These are phyloP conservation scores for Verticillium klebahnii DNA, from an alignment of 2,329 filamentous ascomycete genomes.

Conservation along the genomic window DNA sequence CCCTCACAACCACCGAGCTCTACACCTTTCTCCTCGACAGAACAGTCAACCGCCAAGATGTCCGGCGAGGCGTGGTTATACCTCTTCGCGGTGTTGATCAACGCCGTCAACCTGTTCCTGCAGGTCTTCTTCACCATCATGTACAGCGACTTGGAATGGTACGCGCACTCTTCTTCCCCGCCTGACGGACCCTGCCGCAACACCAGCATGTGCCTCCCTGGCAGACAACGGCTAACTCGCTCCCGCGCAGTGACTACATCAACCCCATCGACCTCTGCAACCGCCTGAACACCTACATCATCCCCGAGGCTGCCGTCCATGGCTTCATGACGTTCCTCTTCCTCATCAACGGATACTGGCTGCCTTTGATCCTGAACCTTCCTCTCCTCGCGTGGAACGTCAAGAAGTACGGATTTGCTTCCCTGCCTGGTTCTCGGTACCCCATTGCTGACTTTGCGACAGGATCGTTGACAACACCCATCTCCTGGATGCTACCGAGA, in stretches of 20 bases:
- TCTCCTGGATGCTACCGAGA: constrained; percentile 94
- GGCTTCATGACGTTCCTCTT: constrained; percentile 94
- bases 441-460: background rate
- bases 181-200: background rate
- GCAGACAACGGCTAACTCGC: background rate
- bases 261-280: constrained; percentile 99
- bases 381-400: constrained; percentile 89
- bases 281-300: constrained; percentile 98
- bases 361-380: constrained; percentile 86
- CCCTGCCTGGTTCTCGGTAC: background rate
- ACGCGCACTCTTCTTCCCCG: constrained; percentile 16
- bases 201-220: background rate
- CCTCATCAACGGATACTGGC: constrained; percentile 98
- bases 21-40: constrained; percentile 3
- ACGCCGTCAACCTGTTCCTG: constrained; percentile 98
- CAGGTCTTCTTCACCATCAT: constrained; percentile 99
- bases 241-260: constrained; percentile 80
- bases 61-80: constrained; percentile 98
- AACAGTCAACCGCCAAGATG: constrained; percentile 49
- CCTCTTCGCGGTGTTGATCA: constrained; percentile 95
- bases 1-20: constrained; percentile 6
- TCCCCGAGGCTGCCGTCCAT: constrained; percentile 96
- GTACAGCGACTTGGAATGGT: constrained; percentile 99
- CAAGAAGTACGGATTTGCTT: constrained; percentile 75
- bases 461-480: constrained; percentile 95